These are phyloP conservation scores for Dalbergia cultrata DNA, from an alignment of 306 rosid species.

Conservation along the genomic window DNA sequence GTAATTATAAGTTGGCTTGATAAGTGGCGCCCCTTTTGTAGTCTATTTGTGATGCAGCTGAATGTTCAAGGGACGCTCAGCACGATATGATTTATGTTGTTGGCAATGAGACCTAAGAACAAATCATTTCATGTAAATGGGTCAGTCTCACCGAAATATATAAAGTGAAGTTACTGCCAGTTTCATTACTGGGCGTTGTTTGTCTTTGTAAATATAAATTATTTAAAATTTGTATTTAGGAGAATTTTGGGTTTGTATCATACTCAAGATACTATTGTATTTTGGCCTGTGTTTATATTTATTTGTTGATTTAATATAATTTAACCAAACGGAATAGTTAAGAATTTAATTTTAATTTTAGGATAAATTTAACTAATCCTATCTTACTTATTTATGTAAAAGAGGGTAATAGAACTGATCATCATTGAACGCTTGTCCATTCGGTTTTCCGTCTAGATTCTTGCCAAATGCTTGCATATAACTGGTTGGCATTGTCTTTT, in stretches of 20 bases:
- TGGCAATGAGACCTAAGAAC: slow-evolving; percentile 20
- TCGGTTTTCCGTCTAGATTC: too few species aligned
- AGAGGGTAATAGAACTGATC: too few species aligned
- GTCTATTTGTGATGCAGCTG: slow-evolving; percentile 31
- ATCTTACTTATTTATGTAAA: too few species aligned
- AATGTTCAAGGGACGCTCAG: slow-evolving; percentile 41
- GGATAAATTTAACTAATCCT: too few species aligned
- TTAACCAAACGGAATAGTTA: too few species aligned
- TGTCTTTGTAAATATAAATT: not conserved
- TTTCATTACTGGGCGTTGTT: slow-evolving; percentile 18
- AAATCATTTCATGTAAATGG: slow-evolving; percentile 43
- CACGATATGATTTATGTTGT: slow-evolving; percentile 18
- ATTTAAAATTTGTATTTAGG: not conserved
- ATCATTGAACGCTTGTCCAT: too few species aligned
- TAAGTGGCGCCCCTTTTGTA: slow-evolving; percentile 6
- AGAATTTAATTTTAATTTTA: too few species aligned
- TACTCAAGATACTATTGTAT: not conserved
- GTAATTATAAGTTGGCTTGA: slow-evolving; percentile 35
- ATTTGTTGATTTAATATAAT: not conserved
- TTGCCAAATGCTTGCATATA: too few species aligned
- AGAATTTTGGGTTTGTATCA: not conserved
- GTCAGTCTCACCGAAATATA: slow-evolving; percentile 22
- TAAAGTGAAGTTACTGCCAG: slow-evolving; percentile 9
- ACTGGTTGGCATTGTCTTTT: too few species aligned
- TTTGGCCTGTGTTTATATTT: not conserved